Conservation (phyloP, 2,329 filamentous ascomycete genomes). For the Calycina herbarum region DNA sequence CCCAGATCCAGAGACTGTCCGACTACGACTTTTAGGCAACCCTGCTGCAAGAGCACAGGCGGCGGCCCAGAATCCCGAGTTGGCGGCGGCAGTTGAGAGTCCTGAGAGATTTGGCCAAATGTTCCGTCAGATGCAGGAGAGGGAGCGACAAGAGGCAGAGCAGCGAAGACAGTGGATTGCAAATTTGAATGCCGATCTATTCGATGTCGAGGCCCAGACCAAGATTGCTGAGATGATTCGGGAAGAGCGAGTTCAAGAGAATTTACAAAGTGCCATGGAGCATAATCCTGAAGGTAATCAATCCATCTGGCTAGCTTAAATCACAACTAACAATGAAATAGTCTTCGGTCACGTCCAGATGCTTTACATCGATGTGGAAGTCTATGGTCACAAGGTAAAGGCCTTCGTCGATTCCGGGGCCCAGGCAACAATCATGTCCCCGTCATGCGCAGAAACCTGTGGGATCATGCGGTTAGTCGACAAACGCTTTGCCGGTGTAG, state of each 20-base stretch:
- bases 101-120: constrained; percentile 73
- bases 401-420: constrained; percentile 96
- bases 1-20: constrained; percentile 76
- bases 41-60: constrained; percentile 71
- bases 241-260: constrained; percentile 91
- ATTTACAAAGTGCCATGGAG: constrained; percentile 94
- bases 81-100: constrained; percentile 76
- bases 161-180: constrained; percentile 82
- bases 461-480: constrained; percentile 97
- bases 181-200: constrained; percentile 87
- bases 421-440: constrained; percentile 98
- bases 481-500: constrained; percentile 86
- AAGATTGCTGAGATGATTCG: constrained; percentile 98
- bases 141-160: constrained; percentile 69
- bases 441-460: constrained; percentile 83
- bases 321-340: constrained; percentile 41
- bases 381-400: constrained; percentile 90
- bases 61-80: constrained; percentile 69
- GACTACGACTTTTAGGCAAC: constrained; percentile 80
- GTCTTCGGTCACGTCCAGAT: constrained; percentile 94
- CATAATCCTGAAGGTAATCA: constrained; percentile 89
- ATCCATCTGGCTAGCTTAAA: background rate
- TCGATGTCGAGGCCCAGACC: constrained; percentile 86
- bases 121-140: constrained; percentile 65
- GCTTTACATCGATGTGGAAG: constrained; percentile 93